Percentiles rank a stretch among this genome's conserved stretches.
Conservation (phyloP, 1,284 basidiomycete species). For the Sanguinoderma infundibulare region DNA sequence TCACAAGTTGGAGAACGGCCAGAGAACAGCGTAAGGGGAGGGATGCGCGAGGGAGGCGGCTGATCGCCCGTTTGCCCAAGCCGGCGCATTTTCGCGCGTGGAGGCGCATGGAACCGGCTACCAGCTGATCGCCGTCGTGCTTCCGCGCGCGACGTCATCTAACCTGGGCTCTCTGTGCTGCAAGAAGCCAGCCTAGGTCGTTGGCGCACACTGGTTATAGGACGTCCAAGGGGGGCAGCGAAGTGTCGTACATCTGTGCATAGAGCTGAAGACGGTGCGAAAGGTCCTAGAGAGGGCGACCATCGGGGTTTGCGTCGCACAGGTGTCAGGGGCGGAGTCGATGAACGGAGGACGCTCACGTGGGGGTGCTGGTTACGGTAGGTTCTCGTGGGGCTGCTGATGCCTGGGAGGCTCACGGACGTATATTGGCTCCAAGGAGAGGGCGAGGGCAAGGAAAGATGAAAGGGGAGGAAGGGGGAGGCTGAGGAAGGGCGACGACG, state of each 20-base stretch:
- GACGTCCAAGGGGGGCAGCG: too few relatives aligned
- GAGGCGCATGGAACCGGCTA: slow-evolving; percentile 2
- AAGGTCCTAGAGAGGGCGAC: too few relatives aligned
- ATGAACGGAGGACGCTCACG: too few relatives aligned
- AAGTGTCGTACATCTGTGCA: too few relatives aligned
- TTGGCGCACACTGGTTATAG: too few relatives aligned
- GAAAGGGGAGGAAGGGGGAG: not conserved
- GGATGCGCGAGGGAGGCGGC: not conserved
- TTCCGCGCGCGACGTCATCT: not conserved
- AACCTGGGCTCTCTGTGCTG: not conserved
- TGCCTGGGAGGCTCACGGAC: too few relatives aligned
- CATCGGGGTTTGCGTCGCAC: too few relatives aligned
- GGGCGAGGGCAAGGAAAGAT: too few relatives aligned
- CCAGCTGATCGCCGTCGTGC: slow-evolving; percentile 4
- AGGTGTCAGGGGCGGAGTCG: too few relatives aligned
- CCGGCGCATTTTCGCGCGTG: not conserved
- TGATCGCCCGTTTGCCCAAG: not conserved
- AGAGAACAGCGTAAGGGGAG: not conserved
- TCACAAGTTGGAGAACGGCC: not conserved
- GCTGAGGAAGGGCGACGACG: not conserved
- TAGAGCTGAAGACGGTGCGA: too few relatives aligned
- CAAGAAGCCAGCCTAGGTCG: not conserved
- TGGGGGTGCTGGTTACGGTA: not conserved
- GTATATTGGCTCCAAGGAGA: too few relatives aligned
- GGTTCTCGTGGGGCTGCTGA: too few relatives aligned